Percentiles rank a stretch among this genome's conserved stretches.
Evolutionary conservation across 1,284 basidiomycete genomes (phyloP).

Genomic region (Apiotrichum gracile): DNA sequence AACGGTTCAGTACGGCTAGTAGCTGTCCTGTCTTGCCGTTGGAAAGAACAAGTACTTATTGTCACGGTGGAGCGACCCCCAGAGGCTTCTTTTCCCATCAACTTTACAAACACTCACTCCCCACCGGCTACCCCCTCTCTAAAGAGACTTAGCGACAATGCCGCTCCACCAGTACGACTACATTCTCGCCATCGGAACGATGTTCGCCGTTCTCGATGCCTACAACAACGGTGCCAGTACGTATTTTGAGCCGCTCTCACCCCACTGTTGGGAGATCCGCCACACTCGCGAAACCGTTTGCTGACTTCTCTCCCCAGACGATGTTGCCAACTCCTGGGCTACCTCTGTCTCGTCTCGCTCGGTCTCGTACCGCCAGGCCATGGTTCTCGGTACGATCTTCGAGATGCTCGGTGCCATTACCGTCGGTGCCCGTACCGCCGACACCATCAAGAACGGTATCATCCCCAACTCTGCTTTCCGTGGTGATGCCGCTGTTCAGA

Average conservation of each 20-base stretch:
- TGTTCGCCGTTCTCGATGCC: slow-evolving; percentile 50
- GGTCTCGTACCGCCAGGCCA: slow-evolving; percentile 49
- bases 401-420: slow-evolving; percentile 50
- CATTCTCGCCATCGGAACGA: slow-evolving; percentile 49
- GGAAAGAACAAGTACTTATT: background rate
- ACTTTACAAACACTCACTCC: background rate
- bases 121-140: background rate
- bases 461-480: slow-evolving; percentile 46
- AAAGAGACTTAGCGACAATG: background rate
- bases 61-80: background rate
- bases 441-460: slow-evolving; percentile 52
- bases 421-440: slow-evolving; percentile 48
- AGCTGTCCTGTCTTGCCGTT: no score
- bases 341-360: slow-evolving; percentile 51
- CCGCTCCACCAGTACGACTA: slow-evolving; percentile 45
- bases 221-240: slow-evolving; percentile 50
- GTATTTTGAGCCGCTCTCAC: background rate
- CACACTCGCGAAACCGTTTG: background rate
- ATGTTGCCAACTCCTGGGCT: slow-evolving; percentile 50
- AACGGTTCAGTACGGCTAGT: no score
- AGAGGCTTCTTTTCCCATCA: background rate
- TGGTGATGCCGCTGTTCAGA: slow-evolving; percentile 48
- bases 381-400: slow-evolving; percentile 48
- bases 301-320: slow-evolving; percentile 13
- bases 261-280: no score